Evolutionary conservation across 208 protist species (phyloP).

Genomic region (Leishmania amazonensis): DNA sequence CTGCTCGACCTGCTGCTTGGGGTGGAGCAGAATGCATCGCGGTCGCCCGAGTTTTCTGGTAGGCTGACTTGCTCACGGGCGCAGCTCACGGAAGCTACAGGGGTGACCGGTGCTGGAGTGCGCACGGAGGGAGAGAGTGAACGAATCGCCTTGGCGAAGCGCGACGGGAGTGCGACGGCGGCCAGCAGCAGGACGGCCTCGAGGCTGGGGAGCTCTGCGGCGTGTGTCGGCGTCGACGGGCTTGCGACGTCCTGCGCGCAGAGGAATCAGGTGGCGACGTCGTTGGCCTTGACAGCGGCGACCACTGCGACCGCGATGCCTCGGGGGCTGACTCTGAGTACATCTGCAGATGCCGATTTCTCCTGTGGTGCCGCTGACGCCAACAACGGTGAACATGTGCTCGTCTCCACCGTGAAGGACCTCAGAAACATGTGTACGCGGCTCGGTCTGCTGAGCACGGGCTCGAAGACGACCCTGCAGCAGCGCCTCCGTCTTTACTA

Average conservation of each 20-base stretch:
- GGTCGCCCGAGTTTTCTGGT: background rate
- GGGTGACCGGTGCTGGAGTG: background rate
- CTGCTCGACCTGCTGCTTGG: constrained; percentile 33
- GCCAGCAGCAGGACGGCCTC: background rate
- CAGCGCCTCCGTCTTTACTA: constrained; percentile 36
- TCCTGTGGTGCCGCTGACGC: background rate
- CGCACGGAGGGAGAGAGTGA: background rate
- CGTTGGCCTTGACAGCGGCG: background rate
- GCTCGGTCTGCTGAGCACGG: constrained; percentile 45
- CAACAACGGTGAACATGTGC: background rate
- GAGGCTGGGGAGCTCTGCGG: background rate
- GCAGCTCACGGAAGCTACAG: background rate
- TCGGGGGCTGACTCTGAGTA: background rate
- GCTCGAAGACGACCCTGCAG: constrained; percentile 41
- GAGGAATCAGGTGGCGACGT: background rate
- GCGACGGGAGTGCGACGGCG: background rate
- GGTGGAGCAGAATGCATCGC: background rate
- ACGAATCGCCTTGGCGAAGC: background rate
- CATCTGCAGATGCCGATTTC: background rate
- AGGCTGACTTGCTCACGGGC: background rate
- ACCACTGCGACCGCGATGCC: background rate
- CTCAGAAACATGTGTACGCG: constrained; percentile 36
- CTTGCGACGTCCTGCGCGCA: background rate
- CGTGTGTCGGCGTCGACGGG: background rate
- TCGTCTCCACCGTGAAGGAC: constrained; percentile 19